Evolutionary conservation across 768 basidiomycete species (phyloP), one percentile per base, ranked within the genome.

Genomic region (Tylopilus intermedius): DNA sequence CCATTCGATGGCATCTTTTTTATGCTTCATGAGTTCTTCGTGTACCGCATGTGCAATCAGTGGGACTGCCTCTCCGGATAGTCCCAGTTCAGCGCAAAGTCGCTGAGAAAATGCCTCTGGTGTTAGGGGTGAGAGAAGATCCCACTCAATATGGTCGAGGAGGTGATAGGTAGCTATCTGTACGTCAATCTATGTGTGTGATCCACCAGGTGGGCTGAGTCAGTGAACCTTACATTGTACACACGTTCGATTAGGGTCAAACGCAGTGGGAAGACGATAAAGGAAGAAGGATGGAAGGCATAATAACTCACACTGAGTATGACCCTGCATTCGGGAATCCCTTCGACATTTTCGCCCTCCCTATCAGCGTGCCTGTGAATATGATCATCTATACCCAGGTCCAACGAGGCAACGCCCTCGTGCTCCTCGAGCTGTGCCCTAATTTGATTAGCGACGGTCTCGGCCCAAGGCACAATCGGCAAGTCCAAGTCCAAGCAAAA

Each of bases 81-180:
- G 78, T 7, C 93, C 94, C 14, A 98, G 80, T 57, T 98, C 96
- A 22, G 76, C 67, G 62, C 90, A 92, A 32, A 97, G 84, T 46
- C 80, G 83, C 37, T 73, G 71, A 0, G 95, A 81, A 62, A 98
- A 98, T 1, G 73, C 76, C 66, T 95, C 88, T 1, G 95, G 95
- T 0, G 92, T 94, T 35, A 97, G 78, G 4, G 88, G 80, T 4
- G 94, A 95, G 43, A 90, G 81, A n/a, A 98, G 79, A 70, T 99
- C 95, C 95, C 95, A 99, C 71, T 99, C 96, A 59, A 99, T 93
- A 64, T 94, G 90, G 72, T 99, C 96, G 51, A 89, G 76, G 1
- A 99, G 78, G 68, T 95, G 92, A 66, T 93, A 79, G 44, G 86
- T 89, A 22, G 86, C 90, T 64, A 99, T 88, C 68, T 99, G 96